A percentile compares a stretch with the other conserved stretches of the same genome.
phyloP scores from a whole-genome alignment of 2,329 filamentous ascomycete species.

The Dichotomopilus funicola region DNA sequence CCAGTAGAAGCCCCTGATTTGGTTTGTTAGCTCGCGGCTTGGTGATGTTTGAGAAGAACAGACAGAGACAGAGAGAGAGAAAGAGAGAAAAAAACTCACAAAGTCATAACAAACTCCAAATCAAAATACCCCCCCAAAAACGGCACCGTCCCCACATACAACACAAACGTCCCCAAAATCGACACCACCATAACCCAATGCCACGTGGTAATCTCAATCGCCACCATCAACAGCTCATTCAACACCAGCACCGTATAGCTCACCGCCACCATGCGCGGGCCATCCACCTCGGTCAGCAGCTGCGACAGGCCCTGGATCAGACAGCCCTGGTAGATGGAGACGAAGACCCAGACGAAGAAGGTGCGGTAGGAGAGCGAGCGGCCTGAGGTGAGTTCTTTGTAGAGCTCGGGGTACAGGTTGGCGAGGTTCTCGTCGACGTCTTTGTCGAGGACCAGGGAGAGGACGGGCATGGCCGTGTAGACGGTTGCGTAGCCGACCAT shows the following conservation, averaged over 20 bases:
- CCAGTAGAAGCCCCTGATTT: constrained; percentile 75
- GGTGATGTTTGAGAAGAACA: background rate
- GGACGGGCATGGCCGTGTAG: constrained; percentile 89
- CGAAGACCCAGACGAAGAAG: constrained; percentile 94
- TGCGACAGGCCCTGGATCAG: constrained; percentile 95
- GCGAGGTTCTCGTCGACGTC: constrained; percentile 92
- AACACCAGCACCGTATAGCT: constrained; percentile 87
- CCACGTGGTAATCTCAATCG: constrained; percentile 94
- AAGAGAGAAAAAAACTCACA: constrained; percentile 39
- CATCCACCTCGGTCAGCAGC: constrained; percentile 72
- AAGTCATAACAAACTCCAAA: constrained; percentile 66
- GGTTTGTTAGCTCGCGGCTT: constrained; percentile 1
- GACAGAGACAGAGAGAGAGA: background rate
- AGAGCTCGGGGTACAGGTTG: constrained; percentile 92
- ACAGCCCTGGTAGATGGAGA: constrained; percentile 90
- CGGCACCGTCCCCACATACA: constrained; percentile 79
- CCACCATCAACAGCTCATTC: constrained; percentile 96
- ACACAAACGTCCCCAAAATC: constrained; percentile 71
- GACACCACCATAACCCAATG: constrained; percentile 84
- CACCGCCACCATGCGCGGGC: constrained; percentile 74
- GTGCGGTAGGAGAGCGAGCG: constrained; percentile 83
- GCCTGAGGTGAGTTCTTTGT: constrained; percentile 91
- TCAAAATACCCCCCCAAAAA: constrained; percentile 90
- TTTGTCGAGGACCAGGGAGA: constrained; percentile 87
- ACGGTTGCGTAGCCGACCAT: constrained; percentile 94